Evolutionary conservation across 1,284 basidiomycete genomes (phyloP).

Genomic region (Microbotryomycetes sp.): DNA sequence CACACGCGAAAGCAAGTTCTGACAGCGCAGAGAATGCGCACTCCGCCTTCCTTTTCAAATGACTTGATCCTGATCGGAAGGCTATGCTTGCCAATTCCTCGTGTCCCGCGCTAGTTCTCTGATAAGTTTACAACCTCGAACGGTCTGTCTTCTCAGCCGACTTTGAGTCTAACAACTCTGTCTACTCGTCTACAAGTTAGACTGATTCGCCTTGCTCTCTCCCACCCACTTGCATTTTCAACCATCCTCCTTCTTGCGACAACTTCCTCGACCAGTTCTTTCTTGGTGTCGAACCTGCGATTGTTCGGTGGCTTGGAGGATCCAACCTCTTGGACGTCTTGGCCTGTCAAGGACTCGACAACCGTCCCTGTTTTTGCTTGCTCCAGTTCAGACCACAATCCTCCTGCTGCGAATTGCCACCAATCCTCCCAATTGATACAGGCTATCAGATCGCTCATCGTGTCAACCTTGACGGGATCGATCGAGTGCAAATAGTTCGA

Average conservation of each 20-base stretch:
- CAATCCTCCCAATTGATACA: slow-evolving; percentile 47
- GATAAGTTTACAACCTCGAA: too few relatives aligned
- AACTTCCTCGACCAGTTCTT: slow-evolving; percentile 45
- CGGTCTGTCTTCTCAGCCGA: too few relatives aligned
- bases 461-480: slow-evolving; percentile 40
- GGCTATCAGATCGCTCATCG: background rate
- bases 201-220: slow-evolving; percentile 61
- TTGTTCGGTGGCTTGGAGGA: too few relatives aligned
- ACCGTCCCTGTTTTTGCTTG: slow-evolving; percentile 47
- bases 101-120: too few relatives aligned
- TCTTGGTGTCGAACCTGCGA: slow-evolving; percentile 41
- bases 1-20: too few relatives aligned
- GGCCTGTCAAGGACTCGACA: too few relatives aligned
- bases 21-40: too few relatives aligned
- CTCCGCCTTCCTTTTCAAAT: too few relatives aligned
- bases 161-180: slow-evolving; percentile 51
- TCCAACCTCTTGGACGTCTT: too few relatives aligned
- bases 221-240: slow-evolving; percentile 40
- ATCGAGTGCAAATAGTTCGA: slow-evolving; percentile 67
- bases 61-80: too few relatives aligned
- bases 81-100: too few relatives aligned
- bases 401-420: slow-evolving; percentile 25
- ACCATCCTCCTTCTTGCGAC: slow-evolving; percentile 1
- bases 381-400: slow-evolving; percentile 45
- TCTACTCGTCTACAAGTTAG: slow-evolving; percentile 79